Evolutionary conservation across 108 stramenopile genomes (phyloP), one percentile per base, ranked within the genome.

Genomic region (Seminavis robusta): DNA sequence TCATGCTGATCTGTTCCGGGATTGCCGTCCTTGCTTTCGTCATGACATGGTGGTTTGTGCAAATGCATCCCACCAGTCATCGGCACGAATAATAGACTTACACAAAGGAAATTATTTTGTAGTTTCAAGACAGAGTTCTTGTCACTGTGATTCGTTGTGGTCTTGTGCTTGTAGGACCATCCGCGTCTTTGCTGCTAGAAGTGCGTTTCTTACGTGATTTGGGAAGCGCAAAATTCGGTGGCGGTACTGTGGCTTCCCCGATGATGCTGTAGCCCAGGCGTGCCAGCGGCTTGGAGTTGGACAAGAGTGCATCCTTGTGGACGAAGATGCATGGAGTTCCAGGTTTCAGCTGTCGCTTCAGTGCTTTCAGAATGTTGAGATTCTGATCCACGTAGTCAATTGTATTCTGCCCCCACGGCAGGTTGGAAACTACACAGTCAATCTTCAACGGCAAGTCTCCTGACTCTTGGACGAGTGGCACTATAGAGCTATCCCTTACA

Each of bases 1-100:
- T 93, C 32, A 84, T 93, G 86, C 47, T 88, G 7, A 56, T 78
- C 25, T 93, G 92, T 61, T 75, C 74, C 1, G 69, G 57, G 23
- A 59, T 93, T 10, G 71, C 86, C 27, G 41, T 90, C 15, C 33
- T 93, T 32, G 78, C 81, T 7, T 79, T 71, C 16, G 19, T 62
- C 7, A 28, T 88, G 16, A 88, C 90, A 4, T 65, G 56, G 15
- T 11, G 43, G 1, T 83, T 61, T 74, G 71, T 84, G 19, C 62
- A 27, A 26, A 48, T 48, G n/a, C n/a, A n/a, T n/a, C n/a, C n/a
- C n/a, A n/a, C 5, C 59, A 25, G 52, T n/a, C n/a, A n/a, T n/a
- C n/a, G n/a, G n/a, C n/a, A n/a, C n/a, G n/a, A n/a, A n/a, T n/a
- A n/a, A n/a, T n/a, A n/a, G n/a, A n/a, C n/a, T n/a, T n/a, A n/a